phyloP scores from a whole-genome alignment of 306 rosid species.

The Cucumis melo region DNA sequence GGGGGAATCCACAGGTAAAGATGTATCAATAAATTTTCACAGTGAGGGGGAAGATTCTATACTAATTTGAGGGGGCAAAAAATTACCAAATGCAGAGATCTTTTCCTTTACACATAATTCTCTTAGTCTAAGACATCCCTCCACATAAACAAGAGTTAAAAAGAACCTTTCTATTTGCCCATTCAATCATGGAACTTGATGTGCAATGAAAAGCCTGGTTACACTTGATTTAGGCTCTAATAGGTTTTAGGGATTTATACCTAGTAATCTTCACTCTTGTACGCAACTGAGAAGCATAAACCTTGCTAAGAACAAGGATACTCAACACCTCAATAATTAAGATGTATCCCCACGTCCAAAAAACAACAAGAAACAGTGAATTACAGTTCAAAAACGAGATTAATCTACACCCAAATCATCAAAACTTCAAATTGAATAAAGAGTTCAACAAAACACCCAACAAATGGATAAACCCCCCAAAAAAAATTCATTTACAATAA shows the following conservation, averaged over 20 bases:
- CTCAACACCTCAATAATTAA: background rate
- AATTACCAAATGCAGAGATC: background rate
- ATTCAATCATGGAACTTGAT: background rate
- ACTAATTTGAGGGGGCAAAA: background rate
- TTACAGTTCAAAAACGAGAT: background rate
- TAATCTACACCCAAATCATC: background rate
- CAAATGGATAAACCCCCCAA: too few species aligned
- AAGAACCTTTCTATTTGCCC: background rate
- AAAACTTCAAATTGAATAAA: too few species aligned
- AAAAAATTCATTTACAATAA: too few species aligned
- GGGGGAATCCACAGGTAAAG: background rate
- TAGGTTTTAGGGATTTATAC: slow-evolving; percentile 21
- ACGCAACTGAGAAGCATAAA: slow-evolving; percentile 8
- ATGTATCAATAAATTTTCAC: background rate
- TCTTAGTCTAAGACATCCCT: background rate
- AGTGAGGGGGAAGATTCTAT: background rate
- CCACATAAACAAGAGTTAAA: background rate
- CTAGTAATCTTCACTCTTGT: slow-evolving; percentile 19
- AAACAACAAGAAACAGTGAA: background rate
- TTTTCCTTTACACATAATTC: background rate
- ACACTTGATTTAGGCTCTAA: slow-evolving; percentile 21
- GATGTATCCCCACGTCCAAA: background rate
- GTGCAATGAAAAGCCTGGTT: slow-evolving; percentile 11
- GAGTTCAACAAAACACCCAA: too few species aligned
- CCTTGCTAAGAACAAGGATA: slow-evolving; percentile 14